Evolutionary conservation across 2,329 filamentous ascomycete genomes (phyloP).

Genomic region (Arthrinium puccinioides): DNA sequence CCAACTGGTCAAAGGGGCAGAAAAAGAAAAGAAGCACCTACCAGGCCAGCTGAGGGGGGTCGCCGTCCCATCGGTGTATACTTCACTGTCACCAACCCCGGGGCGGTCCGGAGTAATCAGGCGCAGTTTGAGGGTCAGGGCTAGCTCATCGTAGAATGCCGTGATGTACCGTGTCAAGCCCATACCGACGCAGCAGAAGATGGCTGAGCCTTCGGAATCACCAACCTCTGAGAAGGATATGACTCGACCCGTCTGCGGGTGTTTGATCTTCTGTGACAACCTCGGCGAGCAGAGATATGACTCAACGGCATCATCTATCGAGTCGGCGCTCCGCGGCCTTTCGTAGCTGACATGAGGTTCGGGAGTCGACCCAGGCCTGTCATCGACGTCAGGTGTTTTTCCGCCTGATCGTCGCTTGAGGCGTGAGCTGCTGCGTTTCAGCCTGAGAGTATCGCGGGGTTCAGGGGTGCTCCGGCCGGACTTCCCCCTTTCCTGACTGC

Average conservation of each 20-base stretch:
- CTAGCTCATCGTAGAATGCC: conserved; percentile 94
- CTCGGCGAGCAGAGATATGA: conserved; percentile 77
- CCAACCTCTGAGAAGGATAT: conserved; percentile 98
- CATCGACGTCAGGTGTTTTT: conserved; percentile 27
- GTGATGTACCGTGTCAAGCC: conserved; percentile 92
- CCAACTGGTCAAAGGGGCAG: neutral
- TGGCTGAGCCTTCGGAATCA: conserved; percentile 81
- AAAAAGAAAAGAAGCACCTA: conserved; percentile 33
- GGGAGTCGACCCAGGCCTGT: conserved; percentile 20
- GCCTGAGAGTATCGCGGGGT: conserved; percentile 31
- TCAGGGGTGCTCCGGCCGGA: conserved; percentile 45
- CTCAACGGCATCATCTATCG: conserved; percentile 81
- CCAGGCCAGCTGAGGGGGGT: conserved; percentile 92
- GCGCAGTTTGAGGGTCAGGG: conserved; percentile 76
- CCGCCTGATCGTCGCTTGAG: conserved; percentile 48
- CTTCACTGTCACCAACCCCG: conserved; percentile 85
- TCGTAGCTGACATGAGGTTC: conserved; percentile 53
- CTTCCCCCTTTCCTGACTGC: conserved; percentile 33
- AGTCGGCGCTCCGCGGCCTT: conserved; percentile 72
- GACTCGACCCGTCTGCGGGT: conserved; percentile 76
- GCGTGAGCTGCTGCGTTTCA: conserved; percentile 50
- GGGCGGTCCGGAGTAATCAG: conserved; percentile 92
- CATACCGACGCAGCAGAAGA: conserved; percentile 98
- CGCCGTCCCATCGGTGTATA: conserved; percentile 72
- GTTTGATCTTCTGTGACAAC: conserved; percentile 78